Percentiles rank a stretch among this genome's conserved stretches.
Conservation (phyloP, 1,284 basidiomycete genomes). For the Somion occarium region DNA sequence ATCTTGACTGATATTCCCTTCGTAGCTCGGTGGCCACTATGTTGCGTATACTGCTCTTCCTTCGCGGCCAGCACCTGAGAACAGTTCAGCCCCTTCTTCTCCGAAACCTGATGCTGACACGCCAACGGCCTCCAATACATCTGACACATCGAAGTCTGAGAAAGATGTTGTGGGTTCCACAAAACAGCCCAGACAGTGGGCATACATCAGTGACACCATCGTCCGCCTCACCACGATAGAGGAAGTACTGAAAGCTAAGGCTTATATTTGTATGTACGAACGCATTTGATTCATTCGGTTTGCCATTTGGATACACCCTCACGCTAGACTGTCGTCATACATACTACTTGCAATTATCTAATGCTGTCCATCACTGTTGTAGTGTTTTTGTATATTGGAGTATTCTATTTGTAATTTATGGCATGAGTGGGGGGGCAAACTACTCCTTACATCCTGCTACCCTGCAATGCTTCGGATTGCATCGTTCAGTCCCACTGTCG, state of each 20-base stretch:
- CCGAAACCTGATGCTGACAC: constrained; percentile 10
- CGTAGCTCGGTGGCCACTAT: constrained; percentile 79
- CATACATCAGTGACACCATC: constrained; percentile 82
- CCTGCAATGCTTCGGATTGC: no score
- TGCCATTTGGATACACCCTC: background rate
- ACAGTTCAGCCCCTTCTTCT: constrained; percentile 4
- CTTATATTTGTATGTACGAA: constrained; percentile 90
- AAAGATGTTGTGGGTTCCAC: background rate
- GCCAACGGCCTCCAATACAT: background rate
- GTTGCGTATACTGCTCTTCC: constrained; percentile 71
- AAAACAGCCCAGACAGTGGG: constrained; percentile 65
- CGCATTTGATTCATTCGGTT: constrained; percentile 24
- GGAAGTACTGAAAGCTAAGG: constrained; percentile 86
- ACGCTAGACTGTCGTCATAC: no score
- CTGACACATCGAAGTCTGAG: background rate
- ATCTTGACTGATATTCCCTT: constrained; percentile 10
- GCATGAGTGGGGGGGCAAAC: no score
- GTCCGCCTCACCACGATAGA: constrained; percentile 78
- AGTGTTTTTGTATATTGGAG: background rate
- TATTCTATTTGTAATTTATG: background rate
- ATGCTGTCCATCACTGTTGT: background rate
- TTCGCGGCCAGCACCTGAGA: constrained; percentile 4
- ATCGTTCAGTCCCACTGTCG: no score
- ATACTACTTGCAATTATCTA: background rate
- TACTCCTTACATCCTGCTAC: no score